Evolutionary conservation across 2,329 filamentous ascomycete species (phyloP), one percentile per base, ranked within the genome.

Genomic region (Elsinoe necatrix): DNA sequence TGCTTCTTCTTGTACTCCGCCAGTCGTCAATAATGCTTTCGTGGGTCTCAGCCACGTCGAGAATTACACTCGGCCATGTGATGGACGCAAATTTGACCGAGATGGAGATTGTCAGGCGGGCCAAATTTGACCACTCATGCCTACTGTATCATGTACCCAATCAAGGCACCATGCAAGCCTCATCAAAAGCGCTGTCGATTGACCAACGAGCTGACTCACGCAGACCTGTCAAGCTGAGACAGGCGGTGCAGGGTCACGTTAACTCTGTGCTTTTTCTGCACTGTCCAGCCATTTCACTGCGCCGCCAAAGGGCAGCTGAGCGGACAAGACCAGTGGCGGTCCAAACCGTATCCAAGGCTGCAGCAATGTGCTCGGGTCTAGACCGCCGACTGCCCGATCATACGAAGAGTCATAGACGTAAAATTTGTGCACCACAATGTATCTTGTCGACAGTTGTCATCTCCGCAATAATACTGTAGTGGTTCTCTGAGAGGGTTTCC

Each of bases 161-260:
- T 29, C 18, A 20, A 4, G 45, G 11, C 16, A 20, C 25, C 23
- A 34, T 5, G 18, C 42, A 50, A 25, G 16, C 25, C 27, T 31
- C 25, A 50, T 31, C 45, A 50, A 34, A 34, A 29, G 27, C 27
- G 43, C 16, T 31, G 34, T 52, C 39, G 31, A 52, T 37, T 37
- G 48, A n/a, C 48, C 48, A 39, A 34, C 29, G 25, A 34, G 45
- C 45, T 50, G 45, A 50, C 45, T 50, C 45, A 50, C 18, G 48
- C n/a, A 16, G 14, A 20, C 31, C 48, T 52, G 48, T 52, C 48
- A 52, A 52, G 48, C 48, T 52, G 48, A 52, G 48, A 52, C 48
- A 52, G 31, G 25, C 29, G 29, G 48, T 25, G 18, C 29, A 52
- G 14, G 29, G 48, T 39, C 48, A 52, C 48, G 48, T 52, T 6